Base-by-base conservation (phyloP, 305 asterid genomes). In the Solanum hybrid region DNA sequence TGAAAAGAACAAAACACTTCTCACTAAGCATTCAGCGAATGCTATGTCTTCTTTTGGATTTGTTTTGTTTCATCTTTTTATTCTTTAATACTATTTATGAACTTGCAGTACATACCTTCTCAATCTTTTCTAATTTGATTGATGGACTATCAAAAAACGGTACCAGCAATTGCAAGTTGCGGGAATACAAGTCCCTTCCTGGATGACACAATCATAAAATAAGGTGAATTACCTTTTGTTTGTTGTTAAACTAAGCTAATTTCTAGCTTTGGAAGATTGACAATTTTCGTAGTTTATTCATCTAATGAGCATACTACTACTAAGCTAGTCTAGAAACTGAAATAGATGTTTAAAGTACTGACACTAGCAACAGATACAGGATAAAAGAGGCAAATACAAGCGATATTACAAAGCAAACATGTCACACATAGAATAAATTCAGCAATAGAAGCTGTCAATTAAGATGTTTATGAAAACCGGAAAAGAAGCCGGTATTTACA, bases 81-180 rank as follows among this genome's bases (percentile, higher is more conserved):
- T 46, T 46, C 40, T 85, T 10, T 85, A 31, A 31, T 10, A 60
- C 31, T 84, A 85, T 11, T 22, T 56, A 60, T 56, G 77, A 85
- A 85, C 88, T 85, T 69, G n/a, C 32, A 56, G 69, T 76, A 79
- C 79, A 29, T 92, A 94, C 97, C 97, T 95, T 94, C 86, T 93
- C 93, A 85, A 96, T 92, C 91, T 81, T 87, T 88, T 91, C 91
- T 90, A 95, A 92, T 89, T 90, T 91, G 92, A 96, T 93, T 86
- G 97, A 95, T 85, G 97, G 98, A 64, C 89, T 89, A 36, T 91
- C 95, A 40, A 96, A 92, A 94, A 96, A 95, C n/a, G 98, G 98
- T 69, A 94, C 94, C 87, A 94, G 96, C 94, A 96, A 92, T 88
- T 92, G 93, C 96, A 96, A 91, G 93, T 96, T 96, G 91, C 95